Percentiles rank a stretch among this genome's conserved stretches.
Conservation (phyloP, 1,139 yeast species). For the Saccharomyces hybrid region DNA sequence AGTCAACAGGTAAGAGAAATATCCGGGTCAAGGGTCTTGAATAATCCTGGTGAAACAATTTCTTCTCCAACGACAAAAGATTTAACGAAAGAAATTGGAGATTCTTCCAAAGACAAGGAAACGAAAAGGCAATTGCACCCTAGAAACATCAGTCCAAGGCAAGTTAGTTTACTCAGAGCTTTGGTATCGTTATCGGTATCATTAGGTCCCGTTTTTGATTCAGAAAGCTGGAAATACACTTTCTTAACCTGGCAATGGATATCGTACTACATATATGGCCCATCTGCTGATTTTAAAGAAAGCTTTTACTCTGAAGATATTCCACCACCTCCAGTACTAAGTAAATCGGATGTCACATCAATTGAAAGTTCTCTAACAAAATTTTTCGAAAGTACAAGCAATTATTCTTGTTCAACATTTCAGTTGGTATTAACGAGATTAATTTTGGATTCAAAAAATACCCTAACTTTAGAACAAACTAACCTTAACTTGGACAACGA, state of each 20-base stretch:
- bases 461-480: slow-evolving; percentile 19
- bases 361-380: slow-evolving; percentile 52
- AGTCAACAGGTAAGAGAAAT: slow-evolving; percentile 14
- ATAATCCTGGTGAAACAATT: slow-evolving; percentile 44
- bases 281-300: slow-evolving; percentile 39
- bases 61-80: slow-evolving; percentile 41
- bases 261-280: slow-evolving; percentile 54
- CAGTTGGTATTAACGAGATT: slow-evolving; percentile 40
- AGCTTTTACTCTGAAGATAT: slow-evolving; percentile 31
- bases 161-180: slow-evolving; percentile 72
- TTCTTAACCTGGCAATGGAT: slow-evolving; percentile 73
- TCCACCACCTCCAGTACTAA: slow-evolving; percentile 32
- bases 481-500: slow-evolving; percentile 10
- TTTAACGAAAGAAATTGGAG: slow-evolving; percentile 39
- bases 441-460: slow-evolving; percentile 37
- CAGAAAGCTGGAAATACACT: slow-evolving; percentile 57
- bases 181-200: slow-evolving; percentile 68
- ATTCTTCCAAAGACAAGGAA: neutral
- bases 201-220: slow-evolving; percentile 60
- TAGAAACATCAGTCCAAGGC: slow-evolving; percentile 36
- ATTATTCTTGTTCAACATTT: slow-evolving; percentile 47
- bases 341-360: slow-evolving; percentile 41
- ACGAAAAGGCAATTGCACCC: slow-evolving; percentile 11
- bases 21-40: slow-evolving; percentile 19
- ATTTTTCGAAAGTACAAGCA: slow-evolving; percentile 53